A percentile compares a stretch with the other conserved stretches of the same genome.
Conservation (phyloP, 2,329 filamentous ascomycete species). For the Alternaria burnsii region DNA sequence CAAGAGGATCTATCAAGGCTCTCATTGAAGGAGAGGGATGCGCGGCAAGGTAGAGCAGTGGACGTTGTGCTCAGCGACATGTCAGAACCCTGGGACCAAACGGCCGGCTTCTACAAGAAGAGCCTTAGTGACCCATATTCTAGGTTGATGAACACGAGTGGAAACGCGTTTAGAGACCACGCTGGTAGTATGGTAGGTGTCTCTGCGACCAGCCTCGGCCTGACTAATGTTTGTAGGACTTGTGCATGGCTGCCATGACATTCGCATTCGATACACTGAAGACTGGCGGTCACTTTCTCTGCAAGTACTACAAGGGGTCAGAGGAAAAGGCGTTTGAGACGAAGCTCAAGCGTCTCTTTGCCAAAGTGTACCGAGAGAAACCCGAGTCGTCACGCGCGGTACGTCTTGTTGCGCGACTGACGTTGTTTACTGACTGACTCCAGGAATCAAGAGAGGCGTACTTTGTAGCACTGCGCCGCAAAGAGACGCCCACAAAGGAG, state of each 20-base stretch:
- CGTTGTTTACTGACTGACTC: slow-evolving; percentile 13
- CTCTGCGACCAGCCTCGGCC: not conserved
- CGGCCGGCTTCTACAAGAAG: slow-evolving; percentile 78
- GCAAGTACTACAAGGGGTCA: slow-evolving; percentile 94
- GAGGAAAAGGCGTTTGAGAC: slow-evolving; percentile 84
- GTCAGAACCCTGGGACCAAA: slow-evolving; percentile 94
- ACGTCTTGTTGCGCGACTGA: slow-evolving; percentile 25
- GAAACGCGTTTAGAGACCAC: slow-evolving; percentile 85
- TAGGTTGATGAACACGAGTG: slow-evolving; percentile 99
- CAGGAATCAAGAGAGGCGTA: slow-evolving; percentile 87
- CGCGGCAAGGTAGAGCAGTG: slow-evolving; percentile 67
- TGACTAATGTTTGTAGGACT: slow-evolving; percentile 68
- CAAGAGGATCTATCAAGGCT: slow-evolving; percentile 37
- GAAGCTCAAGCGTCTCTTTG: slow-evolving; percentile 78
- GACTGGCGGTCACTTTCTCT: slow-evolving; percentile 87
- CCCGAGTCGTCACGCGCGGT: slow-evolving; percentile 89
- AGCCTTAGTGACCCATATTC: slow-evolving; percentile 93
- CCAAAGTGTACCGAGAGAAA: slow-evolving; percentile 84
- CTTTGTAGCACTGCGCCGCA: slow-evolving; percentile 81
- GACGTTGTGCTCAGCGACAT: slow-evolving; percentile 98
- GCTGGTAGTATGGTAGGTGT: slow-evolving; percentile 86
- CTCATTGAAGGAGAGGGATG: slow-evolving; percentile 46
- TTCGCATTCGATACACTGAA: slow-evolving; percentile 88
- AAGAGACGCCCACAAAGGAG: slow-evolving; percentile 58
- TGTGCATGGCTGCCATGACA: slow-evolving; percentile 83